Percentiles rank a stretch among this genome's conserved stretches.
These are phyloP conservation scores for Ceriops decandra DNA, from an alignment of 345 rosid species.

Conservation along the genomic window DNA sequence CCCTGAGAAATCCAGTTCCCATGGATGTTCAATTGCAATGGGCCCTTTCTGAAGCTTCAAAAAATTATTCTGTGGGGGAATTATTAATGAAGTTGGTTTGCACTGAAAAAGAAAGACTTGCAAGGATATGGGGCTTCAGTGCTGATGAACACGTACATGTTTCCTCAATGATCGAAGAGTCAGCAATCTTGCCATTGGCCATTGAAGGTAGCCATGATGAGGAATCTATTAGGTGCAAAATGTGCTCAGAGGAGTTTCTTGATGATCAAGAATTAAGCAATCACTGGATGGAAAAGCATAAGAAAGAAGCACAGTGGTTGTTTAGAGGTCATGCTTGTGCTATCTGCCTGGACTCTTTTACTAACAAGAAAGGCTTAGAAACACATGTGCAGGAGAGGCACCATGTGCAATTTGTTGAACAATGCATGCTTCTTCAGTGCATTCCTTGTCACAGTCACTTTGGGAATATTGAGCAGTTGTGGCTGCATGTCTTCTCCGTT, in stretches of 20 bases:
- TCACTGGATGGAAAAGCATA: slow-evolving; percentile 69
- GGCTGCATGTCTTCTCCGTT: slow-evolving; percentile 65
- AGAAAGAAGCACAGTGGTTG: slow-evolving; percentile 73
- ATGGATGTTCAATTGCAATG: slow-evolving; percentile 87
- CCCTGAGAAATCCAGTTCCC: slow-evolving; percentile 87
- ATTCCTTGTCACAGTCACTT: slow-evolving; percentile 89
- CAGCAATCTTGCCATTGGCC: slow-evolving; percentile 41
- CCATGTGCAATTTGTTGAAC: slow-evolving; percentile 80
- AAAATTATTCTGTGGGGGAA: slow-evolving; percentile 57
- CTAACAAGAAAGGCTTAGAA: slow-evolving; percentile 64
- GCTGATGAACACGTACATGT: slow-evolving; percentile 36
- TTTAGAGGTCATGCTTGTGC: slow-evolving; percentile 90
- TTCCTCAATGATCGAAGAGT: slow-evolving; percentile 36
- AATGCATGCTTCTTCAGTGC: slow-evolving; percentile 96
- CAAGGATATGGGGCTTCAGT: slow-evolving; percentile 66
- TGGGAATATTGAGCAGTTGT: slow-evolving; percentile 73
- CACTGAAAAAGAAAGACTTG: slow-evolving; percentile 69
- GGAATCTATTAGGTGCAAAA: slow-evolving; percentile 54
- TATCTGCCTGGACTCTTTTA: slow-evolving; percentile 90
- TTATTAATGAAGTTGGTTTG: slow-evolving; percentile 67
- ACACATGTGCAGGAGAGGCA: slow-evolving; percentile 91
- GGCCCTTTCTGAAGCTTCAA: slow-evolving; percentile 93
- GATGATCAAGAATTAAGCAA: slow-evolving; percentile 48
- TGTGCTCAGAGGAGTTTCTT: slow-evolving; percentile 50
- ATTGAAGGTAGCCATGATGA: slow-evolving; percentile 37